A percentile compares a stretch with the other conserved stretches of the same genome.
Conservation (phyloP, 345 rosid species). For the Excoecaria cochinchinensis region DNA sequence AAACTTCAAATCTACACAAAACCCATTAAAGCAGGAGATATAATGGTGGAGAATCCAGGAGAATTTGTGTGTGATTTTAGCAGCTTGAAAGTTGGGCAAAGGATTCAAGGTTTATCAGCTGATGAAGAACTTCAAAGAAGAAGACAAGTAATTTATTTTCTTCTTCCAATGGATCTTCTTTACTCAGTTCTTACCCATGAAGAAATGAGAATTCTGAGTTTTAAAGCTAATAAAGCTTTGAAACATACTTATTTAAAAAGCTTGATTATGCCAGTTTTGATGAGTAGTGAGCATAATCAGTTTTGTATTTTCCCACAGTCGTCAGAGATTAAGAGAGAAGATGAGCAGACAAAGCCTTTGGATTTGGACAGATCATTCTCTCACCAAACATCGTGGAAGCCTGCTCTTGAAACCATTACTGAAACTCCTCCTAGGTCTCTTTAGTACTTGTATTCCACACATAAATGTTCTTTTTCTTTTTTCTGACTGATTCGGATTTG, state of each 20-base stretch:
- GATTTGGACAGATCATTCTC: slow-evolving; percentile 20
- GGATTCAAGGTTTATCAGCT: slow-evolving; percentile 41
- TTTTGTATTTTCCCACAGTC: slow-evolving; percentile 40
- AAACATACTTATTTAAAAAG: slow-evolving; percentile 19
- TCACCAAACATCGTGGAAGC: slow-evolving; percentile 60
- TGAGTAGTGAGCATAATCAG: slow-evolving; percentile 29
- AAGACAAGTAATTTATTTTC: slow-evolving; percentile 37
- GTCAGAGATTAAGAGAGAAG: neutral
- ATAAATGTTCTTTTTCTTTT: too few relatives aligned
- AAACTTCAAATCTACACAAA: slow-evolving; percentile 35
- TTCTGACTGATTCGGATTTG: too few relatives aligned
- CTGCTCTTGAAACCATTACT: slow-evolving; percentile 55
- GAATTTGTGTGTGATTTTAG: slow-evolving; percentile 44
- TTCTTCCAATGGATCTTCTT: slow-evolving; percentile 59
- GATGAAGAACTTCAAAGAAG: slow-evolving; percentile 46
- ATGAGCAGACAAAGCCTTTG: neutral
- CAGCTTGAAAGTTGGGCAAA: slow-evolving; percentile 36
- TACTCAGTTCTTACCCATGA: slow-evolving; percentile 53
- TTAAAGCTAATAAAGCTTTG: slow-evolving; percentile 39
- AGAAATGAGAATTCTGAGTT: slow-evolving; percentile 40
- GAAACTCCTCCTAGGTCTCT: slow-evolving; percentile 33
- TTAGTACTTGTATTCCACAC: neutral
- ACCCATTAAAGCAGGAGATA: slow-evolving; percentile 42
- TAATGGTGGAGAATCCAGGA: slow-evolving; percentile 50
- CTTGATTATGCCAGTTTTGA: slow-evolving; percentile 36